Conservation (phyloP, 495 filamentous ascomycete genomes). For the Neurospora pannonica region DNA sequence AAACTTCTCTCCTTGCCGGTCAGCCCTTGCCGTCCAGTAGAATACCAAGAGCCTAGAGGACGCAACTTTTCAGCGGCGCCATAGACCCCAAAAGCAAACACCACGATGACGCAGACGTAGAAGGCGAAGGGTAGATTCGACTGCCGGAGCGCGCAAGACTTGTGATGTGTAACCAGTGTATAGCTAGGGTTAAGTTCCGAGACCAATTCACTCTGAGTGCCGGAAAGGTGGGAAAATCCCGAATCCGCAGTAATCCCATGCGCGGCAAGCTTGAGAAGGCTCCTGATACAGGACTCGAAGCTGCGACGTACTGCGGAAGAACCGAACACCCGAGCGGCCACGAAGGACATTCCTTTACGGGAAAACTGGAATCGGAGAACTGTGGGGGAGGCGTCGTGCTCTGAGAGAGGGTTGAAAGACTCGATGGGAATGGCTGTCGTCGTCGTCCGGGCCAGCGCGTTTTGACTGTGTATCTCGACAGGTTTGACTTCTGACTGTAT, state of each 20-base stretch:
- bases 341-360: slow-evolving; percentile 46
- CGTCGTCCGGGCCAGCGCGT: slow-evolving; percentile 1
- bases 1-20: slow-evolving; percentile 29
- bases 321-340: slow-evolving; percentile 28
- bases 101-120: slow-evolving; percentile 20
- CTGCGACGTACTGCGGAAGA: slow-evolving; percentile 26
- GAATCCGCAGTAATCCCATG: slow-evolving; percentile 17
- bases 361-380: slow-evolving; percentile 58
- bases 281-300: slow-evolving; percentile 31
- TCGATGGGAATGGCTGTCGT: slow-evolving; percentile 3
- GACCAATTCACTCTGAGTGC: slow-evolving; percentile 41
- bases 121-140: slow-evolving; percentile 22
- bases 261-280: slow-evolving; percentile 24
- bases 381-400: slow-evolving; percentile 58
- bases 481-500: neutral
- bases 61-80: slow-evolving; percentile 35
- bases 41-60: slow-evolving; percentile 5
- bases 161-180: slow-evolving; percentile 37
- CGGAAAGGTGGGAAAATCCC: slow-evolving; percentile 6
- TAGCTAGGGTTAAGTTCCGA: slow-evolving; percentile 78
- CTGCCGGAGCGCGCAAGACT: slow-evolving; percentile 39
- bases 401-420: slow-evolving; percentile 33
- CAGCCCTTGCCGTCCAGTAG: slow-evolving; percentile 19
- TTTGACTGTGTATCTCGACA: slow-evolving; percentile 14
- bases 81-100: neutral